Evolutionary conservation across 768 basidiomycete genomes (phyloP), one percentile per base, ranked within the genome.

Genomic region (Erythrobasidium yunnanense): DNA sequence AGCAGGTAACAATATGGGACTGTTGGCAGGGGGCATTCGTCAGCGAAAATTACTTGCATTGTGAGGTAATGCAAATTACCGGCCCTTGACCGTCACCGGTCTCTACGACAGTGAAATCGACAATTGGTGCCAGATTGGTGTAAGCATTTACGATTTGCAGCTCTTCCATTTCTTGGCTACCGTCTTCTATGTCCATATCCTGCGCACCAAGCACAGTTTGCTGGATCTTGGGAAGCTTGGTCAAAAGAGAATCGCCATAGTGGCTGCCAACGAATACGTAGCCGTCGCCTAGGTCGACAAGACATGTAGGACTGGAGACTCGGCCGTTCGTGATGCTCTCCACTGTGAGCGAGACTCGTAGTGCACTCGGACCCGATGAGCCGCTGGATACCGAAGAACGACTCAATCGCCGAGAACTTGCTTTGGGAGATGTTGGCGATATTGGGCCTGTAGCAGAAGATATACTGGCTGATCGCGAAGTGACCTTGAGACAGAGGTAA

Each of bases 51-150:
- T 32, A 2, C 8, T 15, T 25, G 56, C 45, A 18, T 35, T 11
- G 33, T 51, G 27, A 42, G 6, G 71, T 80, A 32, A 67, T 86
- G 85, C 51, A 17, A 27, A 35, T 58, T 46, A 58, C 56, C 79
- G 87, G 85, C 15, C 84, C 84, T 70, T 81, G 84, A 1, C 81
- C 66, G 18, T 35, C 81, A 62, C 89, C 87, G 1, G 78, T 76
- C 74, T 90, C 87, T 4, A 84, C 84, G 22, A 89, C 73, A n/a
- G 82, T 78, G 13, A 87, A 87, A 73, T 95, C 91, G 66, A 84
- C 73, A 47, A 92, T 87, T 0, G 90, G 91, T 0, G 86, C 88
- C 68, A 93, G 81, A 70, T 90, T 91, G 67, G 82, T 82, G 75
- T 81, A 87, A 6, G 78, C 80, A 33, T 86, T 81, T 22, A 90